A percentile compares a stretch with the other conserved stretches of the same genome.
phyloP scores from a whole-genome alignment of 495 filamentous ascomycete species.

The Copromyces sp. region DNA sequence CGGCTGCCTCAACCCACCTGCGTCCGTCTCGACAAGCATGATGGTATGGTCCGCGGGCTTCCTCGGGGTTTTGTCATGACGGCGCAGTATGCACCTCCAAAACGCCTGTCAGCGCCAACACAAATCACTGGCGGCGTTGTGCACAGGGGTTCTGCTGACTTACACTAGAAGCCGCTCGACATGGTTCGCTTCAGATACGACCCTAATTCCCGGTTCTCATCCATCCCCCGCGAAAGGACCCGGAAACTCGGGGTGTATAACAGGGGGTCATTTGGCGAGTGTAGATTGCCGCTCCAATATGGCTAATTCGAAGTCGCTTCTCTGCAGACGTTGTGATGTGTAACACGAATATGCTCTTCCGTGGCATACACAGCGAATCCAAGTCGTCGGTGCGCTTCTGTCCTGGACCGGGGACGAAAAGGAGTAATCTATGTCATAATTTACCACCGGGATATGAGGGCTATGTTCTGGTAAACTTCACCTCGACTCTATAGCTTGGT shows the following conservation, averaged over 20 bases:
- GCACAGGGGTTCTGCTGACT: constrained; percentile 14
- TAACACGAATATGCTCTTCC: background rate
- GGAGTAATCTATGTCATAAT: background rate
- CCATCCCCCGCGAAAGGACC: constrained; percentile 13
- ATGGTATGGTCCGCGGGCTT: background rate
- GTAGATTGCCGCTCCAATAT: constrained; percentile 16
- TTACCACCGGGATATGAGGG: background rate
- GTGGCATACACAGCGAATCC: background rate
- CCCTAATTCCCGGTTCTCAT: constrained; percentile 28
- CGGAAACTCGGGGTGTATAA: background rate
- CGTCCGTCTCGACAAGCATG: background rate
- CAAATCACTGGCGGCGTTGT: background rate
- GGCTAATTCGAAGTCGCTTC: constrained; percentile 9
- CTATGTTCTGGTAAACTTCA: background rate
- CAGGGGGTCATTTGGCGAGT: background rate
- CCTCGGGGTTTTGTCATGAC: background rate
- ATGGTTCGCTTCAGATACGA: constrained; percentile 24
- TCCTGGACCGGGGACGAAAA: background rate
- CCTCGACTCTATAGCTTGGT: background rate
- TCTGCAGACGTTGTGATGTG: background rate
- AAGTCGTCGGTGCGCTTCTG: background rate
- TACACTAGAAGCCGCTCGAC: constrained; percentile 7
- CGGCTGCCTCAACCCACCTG: background rate
- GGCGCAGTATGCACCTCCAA: background rate
- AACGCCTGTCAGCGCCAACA: background rate